A percentile compares a stretch with the other conserved stretches of the same genome.
Conservation (phyloP, 1,284 basidiomycete genomes). For the Termitomyces sp. region DNA sequence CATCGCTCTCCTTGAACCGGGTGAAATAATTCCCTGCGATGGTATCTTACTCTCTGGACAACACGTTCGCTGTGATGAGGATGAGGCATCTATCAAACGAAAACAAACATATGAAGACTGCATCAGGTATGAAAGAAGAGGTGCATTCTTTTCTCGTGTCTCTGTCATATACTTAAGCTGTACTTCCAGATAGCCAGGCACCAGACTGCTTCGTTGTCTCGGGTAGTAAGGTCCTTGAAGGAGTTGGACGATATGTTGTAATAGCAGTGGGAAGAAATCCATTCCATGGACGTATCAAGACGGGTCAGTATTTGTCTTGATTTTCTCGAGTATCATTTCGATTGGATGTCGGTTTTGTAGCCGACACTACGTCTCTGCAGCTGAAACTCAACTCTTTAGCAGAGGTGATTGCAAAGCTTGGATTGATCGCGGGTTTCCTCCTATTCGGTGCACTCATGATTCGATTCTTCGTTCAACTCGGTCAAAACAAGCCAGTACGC, state of each 20-base stretch:
- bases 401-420: conserved; percentile 90
- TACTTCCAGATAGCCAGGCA: conserved; percentile 16
- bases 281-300: conserved; percentile 96
- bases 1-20: conserved; percentile 87
- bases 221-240: conserved; percentile 93
- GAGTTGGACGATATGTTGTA: conserved; percentile 89
- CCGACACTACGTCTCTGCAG: conserved; percentile 90
- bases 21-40: conserved; percentile 94
- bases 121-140: conserved; percentile 38
- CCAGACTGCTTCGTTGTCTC: conserved; percentile 90
- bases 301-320: conserved; percentile 53
- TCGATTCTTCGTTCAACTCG: conserved; percentile 87
- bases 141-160: neutral
- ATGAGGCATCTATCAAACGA: conserved; percentile 90
- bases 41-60: conserved; percentile 91
- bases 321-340: neutral
- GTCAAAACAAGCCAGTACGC: conserved; percentile 47
- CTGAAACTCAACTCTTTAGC: conserved; percentile 89
- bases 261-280: conserved; percentile 88
- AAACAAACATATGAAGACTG: conserved; percentile 83
- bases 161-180: neutral
- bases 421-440: conserved; percentile 77
- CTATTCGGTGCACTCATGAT: conserved; percentile 90
- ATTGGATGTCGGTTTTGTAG: conserved; percentile 32
- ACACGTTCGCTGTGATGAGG: conserved; percentile 95